A percentile compares a stretch with the other conserved stretches of the same genome.
These are phyloP conservation scores for Trypanosoma vivax DNA, from an alignment of 208 protist species.

Conservation along the genomic window DNA sequence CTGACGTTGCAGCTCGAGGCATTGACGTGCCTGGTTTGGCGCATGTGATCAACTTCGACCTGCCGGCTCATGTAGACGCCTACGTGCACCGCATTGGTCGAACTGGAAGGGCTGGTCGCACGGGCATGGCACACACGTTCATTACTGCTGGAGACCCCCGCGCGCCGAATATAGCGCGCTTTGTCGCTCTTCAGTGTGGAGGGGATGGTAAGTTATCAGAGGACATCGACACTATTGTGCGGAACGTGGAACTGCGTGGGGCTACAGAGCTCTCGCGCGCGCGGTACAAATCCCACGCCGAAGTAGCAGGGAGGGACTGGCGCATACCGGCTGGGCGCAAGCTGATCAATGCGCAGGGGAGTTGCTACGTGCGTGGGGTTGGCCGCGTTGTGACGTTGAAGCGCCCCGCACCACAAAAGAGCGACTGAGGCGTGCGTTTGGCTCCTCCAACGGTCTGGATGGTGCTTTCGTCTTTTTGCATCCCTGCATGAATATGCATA, in stretches of 20 bases:
- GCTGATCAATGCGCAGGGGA: not conserved
- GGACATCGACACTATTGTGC: constrained; percentile 16
- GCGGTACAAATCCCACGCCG: constrained; percentile 14
- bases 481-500: not conserved
- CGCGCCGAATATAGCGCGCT: constrained; percentile 46
- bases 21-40: constrained; percentile 92
- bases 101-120: constrained; percentile 94
- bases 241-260: constrained; percentile 10
- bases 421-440: not conserved
- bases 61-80: constrained; percentile 92
- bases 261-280: not conserved
- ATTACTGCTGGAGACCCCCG: constrained; percentile 62
- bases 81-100: constrained; percentile 98
- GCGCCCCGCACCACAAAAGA: constrained; percentile 7
- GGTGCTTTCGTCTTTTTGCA: not conserved
- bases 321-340: not conserved
- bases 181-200: constrained; percentile 41
- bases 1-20: constrained; percentile 92
- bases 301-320: constrained; percentile 11
- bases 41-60: constrained; percentile 96
- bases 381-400: constrained; percentile 17
- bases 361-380: constrained; percentile 17
- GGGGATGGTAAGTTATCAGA: not conserved
- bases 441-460: not conserved
- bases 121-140: constrained; percentile 91